Base-by-base conservation (phyloP, 805 yeast species). In the Metschnikowia noctiluminum region DNA sequence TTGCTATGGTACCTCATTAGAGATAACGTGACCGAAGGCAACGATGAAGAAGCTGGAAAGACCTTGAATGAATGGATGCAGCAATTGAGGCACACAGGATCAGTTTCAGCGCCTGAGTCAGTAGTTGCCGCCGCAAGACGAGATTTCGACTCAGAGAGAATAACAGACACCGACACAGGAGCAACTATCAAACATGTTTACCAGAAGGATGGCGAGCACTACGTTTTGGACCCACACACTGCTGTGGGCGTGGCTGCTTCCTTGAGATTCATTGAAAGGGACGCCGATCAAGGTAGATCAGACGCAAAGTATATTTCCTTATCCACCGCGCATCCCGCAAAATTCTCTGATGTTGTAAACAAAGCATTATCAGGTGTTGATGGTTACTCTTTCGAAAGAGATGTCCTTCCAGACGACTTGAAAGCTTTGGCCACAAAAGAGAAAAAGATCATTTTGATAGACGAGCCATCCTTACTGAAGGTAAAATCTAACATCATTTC, bases 291-390 rank as follows among this genome's bases (percentile, higher is more conserved):
- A 27, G 68, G 70, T 35, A 61, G 53, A 9, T 50, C 66, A 21
- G 63, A 72, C 28, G 68, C 76, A 36, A 73, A 79, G 48, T 79
- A 79, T 63, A 77, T 94, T 40, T 87, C 96, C 6, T 79, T 94
- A 50, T 87, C 97, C 10, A 94, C 99, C 42, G 99, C 99, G 8
- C 99, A 94, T 66, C 99, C 99, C 38, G 99, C 99, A 52, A 94
- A 94, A 71, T 94, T 94, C 63, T 88, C 96, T 27, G 97, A 89
- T 54, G 99, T 96, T 43, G 99, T 94, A 27, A 85, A 91, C 67
- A 72, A 79, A 59, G 89, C 98, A 2, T 76, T 94, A 56, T 64
- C 69, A 40, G 77, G 76, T 1, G 77, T 82, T 52, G 80, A 77
- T 11, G 90, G 81, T 16, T 94, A 94, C 71, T 81, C 90, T 4